A percentile compares a stretch with the other conserved stretches of the same genome.
phyloP scores from a whole-genome alignment of 306 rosid species.

The Malus sieversii region DNA sequence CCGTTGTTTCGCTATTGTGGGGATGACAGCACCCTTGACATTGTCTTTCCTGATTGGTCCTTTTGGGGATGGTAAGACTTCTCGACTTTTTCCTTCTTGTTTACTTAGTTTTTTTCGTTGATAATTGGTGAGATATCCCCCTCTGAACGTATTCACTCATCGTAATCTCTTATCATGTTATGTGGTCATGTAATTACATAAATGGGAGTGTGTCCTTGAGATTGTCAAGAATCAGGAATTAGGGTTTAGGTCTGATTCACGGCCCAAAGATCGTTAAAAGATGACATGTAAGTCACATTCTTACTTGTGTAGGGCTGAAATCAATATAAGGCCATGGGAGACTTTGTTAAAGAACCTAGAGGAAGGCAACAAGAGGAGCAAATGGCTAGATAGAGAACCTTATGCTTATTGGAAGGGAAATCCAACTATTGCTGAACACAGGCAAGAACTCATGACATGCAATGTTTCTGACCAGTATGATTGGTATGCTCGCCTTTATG shows the following conservation, averaged over 20 bases:
- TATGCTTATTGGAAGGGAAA: conserved; percentile 96
- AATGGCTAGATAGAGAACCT: conserved; percentile 67
- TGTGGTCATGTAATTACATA: no score
- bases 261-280: no score
- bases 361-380: conserved; percentile 55
- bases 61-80: conserved; percentile 80
- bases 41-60: conserved; percentile 98
- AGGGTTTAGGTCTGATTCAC: no score
- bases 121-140: no score
- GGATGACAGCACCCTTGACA: conserved; percentile 53
- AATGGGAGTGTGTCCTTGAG: no score
- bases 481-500: conserved; percentile 79
- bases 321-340: conserved; percentile 81
- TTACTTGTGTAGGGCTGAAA: conserved; percentile 51
- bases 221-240: no score
- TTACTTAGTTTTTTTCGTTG: no score
- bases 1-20: conserved; percentile 78
- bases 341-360: conserved; percentile 46
- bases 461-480: conserved; percentile 61
- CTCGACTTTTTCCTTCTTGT: neutral
- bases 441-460: conserved; percentile 79
- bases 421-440: conserved; percentile 54
- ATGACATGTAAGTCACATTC: no score
- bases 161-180: no score
- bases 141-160: no score